Evolutionary conservation across 2,329 filamentous ascomycete species (phyloP).

Genomic region (Colletotrichum cereale): DNA sequence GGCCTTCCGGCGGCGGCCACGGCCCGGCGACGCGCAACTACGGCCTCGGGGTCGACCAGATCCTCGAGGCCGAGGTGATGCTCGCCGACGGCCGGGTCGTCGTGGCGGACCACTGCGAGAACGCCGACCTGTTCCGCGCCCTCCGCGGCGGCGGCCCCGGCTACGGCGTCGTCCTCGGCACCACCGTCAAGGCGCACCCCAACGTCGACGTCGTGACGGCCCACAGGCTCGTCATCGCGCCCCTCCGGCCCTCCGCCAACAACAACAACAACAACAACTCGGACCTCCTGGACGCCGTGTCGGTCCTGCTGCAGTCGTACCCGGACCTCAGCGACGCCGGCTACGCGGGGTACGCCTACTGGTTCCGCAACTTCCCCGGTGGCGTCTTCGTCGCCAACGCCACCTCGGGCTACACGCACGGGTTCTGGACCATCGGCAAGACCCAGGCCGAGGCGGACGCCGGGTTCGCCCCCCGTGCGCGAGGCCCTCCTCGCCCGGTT

Average conservation of each 20-base stretch:
- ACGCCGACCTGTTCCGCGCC: conserved; percentile 54
- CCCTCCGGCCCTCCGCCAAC: conserved; percentile 41
- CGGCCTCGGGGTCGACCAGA: conserved; percentile 58
- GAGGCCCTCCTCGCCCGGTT: conserved; percentile 41
- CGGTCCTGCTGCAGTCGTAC: conserved; percentile 48
- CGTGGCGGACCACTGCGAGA: conserved; percentile 49
- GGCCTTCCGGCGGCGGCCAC: conserved; percentile 57
- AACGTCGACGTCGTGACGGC: conserved; percentile 49
- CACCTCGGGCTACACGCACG: conserved; percentile 47
- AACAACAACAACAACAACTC: conserved; percentile 48
- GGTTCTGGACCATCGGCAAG: conserved; percentile 47
- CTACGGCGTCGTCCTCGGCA: conserved; percentile 67
- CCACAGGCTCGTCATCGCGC: conserved; percentile 44
- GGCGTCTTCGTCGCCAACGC: conserved; percentile 43
- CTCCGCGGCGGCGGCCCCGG: conserved; percentile 53
- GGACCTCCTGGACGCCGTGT: conserved; percentile 45
- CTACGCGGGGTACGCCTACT: conserved; percentile 47
- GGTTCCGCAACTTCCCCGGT: conserved; percentile 45
- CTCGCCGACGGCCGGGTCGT: conserved; percentile 52
- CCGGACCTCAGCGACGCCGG: conserved; percentile 49
- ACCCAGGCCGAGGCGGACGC: conserved; percentile 42
- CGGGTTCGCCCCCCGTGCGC: conserved; percentile 41
- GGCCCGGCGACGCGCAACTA: conserved; percentile 53
- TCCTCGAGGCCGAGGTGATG: conserved; percentile 57
- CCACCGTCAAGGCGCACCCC: conserved; percentile 65